These are phyloP conservation scores for Scedosporium minutisporum DNA, from an alignment of 2,329 filamentous ascomycete genomes.

Conservation along the genomic window DNA sequence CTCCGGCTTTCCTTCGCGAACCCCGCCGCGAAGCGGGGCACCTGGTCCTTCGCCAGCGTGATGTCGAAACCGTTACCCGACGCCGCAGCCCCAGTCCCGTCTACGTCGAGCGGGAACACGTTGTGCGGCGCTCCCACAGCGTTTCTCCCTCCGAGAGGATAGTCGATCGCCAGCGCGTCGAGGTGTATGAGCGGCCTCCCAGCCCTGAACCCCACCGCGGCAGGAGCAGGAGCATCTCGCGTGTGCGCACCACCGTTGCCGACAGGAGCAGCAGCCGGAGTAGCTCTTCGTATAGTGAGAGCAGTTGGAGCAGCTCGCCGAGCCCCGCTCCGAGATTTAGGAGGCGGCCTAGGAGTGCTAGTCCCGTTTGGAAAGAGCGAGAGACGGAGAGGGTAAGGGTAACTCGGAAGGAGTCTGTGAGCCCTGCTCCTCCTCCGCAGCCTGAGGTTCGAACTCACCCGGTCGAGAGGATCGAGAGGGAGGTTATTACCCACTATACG, in stretches of 20 bases:
- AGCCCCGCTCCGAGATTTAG: conserved; percentile 19
- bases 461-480: conserved; percentile 60
- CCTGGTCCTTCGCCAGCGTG: conserved; percentile 44
- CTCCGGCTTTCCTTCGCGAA: conserved; percentile 41
- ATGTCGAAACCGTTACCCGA: conserved; percentile 41
- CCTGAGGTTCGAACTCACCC: conserved; percentile 63
- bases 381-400: conserved; percentile 41
- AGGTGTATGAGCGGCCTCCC: conserved; percentile 17
- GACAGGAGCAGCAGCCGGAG: conserved; percentile 30
- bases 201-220: neutral
- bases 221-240: conserved; percentile 8
- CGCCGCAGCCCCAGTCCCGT: conserved; percentile 33
- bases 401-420: conserved; percentile 35
- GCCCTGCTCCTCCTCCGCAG: conserved; percentile 38
- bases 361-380: conserved; percentile 17
- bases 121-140: conserved; percentile 31
- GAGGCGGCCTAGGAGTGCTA: conserved; percentile 11
- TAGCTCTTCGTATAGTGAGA: conserved; percentile 20
- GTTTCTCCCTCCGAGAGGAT: conserved; percentile 24
- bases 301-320: neutral
- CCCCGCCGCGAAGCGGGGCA: conserved; percentile 38
- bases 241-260: conserved; percentile 24
- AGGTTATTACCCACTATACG: conserved; percentile 80
- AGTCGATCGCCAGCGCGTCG: conserved; percentile 16
- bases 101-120: conserved; percentile 18